Evolutionary conservation across 2,329 filamentous ascomycete species (phyloP).

Genomic region (Trichoderma polysporum): DNA sequence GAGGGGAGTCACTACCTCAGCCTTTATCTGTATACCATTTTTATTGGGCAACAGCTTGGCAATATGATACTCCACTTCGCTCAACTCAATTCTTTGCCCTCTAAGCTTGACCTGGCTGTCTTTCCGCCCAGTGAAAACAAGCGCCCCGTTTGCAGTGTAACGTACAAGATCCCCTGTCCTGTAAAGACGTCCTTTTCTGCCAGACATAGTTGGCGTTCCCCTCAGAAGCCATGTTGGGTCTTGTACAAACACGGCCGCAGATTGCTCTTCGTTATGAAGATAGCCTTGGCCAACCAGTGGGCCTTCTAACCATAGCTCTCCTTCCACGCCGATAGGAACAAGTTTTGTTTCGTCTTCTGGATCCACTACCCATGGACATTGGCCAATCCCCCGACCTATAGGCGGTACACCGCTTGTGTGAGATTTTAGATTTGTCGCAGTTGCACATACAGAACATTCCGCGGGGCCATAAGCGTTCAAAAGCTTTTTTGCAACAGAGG

Average conservation of each 20-base stretch:
- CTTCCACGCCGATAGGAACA: slow-evolving; percentile 15
- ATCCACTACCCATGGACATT: slow-evolving; percentile 6
- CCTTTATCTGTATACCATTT: neutral
- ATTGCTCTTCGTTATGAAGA: neutral
- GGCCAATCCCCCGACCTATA: neutral
- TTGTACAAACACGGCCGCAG: neutral
- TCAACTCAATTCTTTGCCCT: slow-evolving; percentile 51
- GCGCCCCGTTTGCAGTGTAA: slow-evolving; percentile 41
- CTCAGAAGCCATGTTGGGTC: neutral
- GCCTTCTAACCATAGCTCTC: slow-evolving; percentile 19
- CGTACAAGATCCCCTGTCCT: slow-evolving; percentile 47
- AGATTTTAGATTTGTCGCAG: neutral
- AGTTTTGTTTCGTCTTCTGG: neutral
- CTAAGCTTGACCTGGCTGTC: slow-evolving; percentile 57
- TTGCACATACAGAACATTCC: neutral
- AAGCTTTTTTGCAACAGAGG: neutral
- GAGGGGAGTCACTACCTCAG: neutral
- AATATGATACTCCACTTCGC: slow-evolving; percentile 31
- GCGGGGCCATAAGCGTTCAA: neutral
- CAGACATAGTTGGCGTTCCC: neutral
- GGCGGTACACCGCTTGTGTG: neutral
- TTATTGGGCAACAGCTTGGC: neutral
- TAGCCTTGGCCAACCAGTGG: slow-evolving; percentile 10
- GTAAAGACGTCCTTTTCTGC: slow-evolving; percentile 32
- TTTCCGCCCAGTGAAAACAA: slow-evolving; percentile 46